Evolutionary conservation across 2,329 filamentous ascomycete genomes (phyloP).

Genomic region (Sclerotinia borealis): DNA sequence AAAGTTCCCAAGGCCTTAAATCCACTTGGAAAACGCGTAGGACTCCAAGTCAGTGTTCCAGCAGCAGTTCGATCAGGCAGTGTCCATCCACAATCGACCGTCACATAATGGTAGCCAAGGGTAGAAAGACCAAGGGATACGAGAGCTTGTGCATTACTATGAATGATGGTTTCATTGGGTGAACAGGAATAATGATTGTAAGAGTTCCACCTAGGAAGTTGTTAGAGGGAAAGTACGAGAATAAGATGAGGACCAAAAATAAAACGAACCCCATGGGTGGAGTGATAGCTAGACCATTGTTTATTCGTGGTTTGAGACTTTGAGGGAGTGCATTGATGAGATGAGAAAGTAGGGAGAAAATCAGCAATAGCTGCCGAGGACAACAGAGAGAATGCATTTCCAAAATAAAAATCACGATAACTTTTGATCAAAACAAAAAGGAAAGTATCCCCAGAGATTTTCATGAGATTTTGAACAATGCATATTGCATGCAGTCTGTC

Average conservation of each 20-base stretch:
- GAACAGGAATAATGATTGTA: constrained; percentile 46
- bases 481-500: background rate
- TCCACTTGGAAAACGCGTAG: constrained; percentile 37
- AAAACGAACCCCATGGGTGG: constrained; percentile 25
- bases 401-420: background rate
- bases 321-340: background rate
- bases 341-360: background rate
- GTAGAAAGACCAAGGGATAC: constrained; percentile 39
- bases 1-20: constrained; percentile 39
- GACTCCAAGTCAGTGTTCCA: constrained; percentile 39
- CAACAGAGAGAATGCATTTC: background rate
- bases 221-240: background rate
- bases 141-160: constrained; percentile 41
- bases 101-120: constrained; percentile 44
- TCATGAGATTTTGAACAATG: background rate
- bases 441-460: background rate
- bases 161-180: constrained; percentile 41
- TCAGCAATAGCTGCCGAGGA: background rate
- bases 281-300: constrained; percentile 25
- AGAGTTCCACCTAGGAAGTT: constrained; percentile 38
- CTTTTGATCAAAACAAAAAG: background rate
- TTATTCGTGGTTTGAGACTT: constrained; percentile 10
- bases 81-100: constrained; percentile 47
- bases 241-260: background rate
- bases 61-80: constrained; percentile 28